phyloP scores from a whole-genome alignment of 2,329 filamentous ascomycete genomes.

The Penicillium sp. region DNA sequence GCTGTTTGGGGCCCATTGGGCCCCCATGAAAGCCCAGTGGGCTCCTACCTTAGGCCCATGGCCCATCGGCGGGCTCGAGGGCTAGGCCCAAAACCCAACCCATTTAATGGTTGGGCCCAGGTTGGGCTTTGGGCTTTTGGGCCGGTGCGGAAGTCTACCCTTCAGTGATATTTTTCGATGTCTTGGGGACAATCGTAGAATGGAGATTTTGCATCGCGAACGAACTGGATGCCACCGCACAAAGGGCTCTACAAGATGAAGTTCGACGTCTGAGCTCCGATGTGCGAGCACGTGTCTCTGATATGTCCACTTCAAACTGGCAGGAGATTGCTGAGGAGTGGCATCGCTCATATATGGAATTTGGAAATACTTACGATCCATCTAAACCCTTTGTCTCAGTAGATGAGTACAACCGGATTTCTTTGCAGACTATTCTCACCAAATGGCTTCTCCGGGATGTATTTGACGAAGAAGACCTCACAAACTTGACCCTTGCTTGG shows the following conservation, averaged over 20 bases:
- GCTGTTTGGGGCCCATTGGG: too few species aligned
- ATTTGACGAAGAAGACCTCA: conserved; percentile 15
- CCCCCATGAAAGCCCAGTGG: too few species aligned
- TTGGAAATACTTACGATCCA: conserved; percentile 13
- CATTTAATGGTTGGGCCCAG: too few species aligned
- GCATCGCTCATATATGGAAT: conserved; percentile 18
- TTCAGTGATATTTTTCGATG: conserved; percentile 17
- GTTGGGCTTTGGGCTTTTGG: too few species aligned
- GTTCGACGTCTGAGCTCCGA: neutral
- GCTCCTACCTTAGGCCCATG: too few species aligned
- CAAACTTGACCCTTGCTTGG: conserved; percentile 61
- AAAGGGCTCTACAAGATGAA: conserved; percentile 3
- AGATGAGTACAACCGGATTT: conserved; percentile 16
- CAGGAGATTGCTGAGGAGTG: conserved; percentile 14
- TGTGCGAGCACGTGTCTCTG: neutral
- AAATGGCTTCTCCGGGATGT: conserved; percentile 6
- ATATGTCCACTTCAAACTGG: conserved; percentile 12
- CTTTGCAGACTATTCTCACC: conserved; percentile 5
- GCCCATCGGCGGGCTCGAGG: too few species aligned
- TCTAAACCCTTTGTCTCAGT: conserved; percentile 17
- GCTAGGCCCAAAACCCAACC: too few species aligned
- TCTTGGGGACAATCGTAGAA: conserved; percentile 18
- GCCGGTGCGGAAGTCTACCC: too few species aligned
- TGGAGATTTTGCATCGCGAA: conserved; percentile 18
- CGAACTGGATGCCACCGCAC: conserved; percentile 9